phyloP scores from a whole-genome alignment of 176 grass and related monocot species.

The Calamus simplicifolius region DNA sequence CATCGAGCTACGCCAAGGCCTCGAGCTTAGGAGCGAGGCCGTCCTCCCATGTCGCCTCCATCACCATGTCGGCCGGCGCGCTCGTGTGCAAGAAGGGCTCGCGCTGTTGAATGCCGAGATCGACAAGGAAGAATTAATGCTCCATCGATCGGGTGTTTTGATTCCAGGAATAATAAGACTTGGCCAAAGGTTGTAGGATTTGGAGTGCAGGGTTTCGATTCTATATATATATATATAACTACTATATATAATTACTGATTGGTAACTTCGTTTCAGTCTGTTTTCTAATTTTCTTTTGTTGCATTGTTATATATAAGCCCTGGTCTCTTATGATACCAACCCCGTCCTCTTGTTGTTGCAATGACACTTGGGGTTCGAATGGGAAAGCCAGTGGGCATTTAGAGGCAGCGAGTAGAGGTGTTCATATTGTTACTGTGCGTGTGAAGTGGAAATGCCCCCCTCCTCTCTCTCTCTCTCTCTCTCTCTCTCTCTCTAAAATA shows the following conservation, averaged over 20 bases:
- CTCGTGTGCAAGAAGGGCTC: constrained; percentile 15
- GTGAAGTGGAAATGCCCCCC: background rate
- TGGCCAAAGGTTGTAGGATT: too few relatives aligned
- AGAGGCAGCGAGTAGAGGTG: background rate
- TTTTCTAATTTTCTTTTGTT: background rate
- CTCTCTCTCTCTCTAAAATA: background rate
- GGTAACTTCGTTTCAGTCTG: background rate
- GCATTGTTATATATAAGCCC: too few relatives aligned
- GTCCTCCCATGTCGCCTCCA: background rate
- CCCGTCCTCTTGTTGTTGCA: background rate
- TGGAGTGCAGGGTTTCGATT: too few relatives aligned
- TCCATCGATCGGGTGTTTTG: background rate
- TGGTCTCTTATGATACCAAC: background rate
- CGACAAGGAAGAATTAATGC: background rate
- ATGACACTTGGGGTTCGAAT: background rate
- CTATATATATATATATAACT: too few relatives aligned
- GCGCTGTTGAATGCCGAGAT: background rate
- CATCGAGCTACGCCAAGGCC: background rate
- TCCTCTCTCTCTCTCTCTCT: background rate
- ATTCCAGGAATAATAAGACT: too few relatives aligned
- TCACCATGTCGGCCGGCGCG: constrained; percentile 5
- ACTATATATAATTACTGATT: background rate
- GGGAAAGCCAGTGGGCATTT: background rate
- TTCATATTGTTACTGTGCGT: background rate
- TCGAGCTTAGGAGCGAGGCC: constrained; percentile 3